Evolutionary conservation across 1,139 yeast species (phyloP).

Genomic region (Suhomyces maxii): DNA sequence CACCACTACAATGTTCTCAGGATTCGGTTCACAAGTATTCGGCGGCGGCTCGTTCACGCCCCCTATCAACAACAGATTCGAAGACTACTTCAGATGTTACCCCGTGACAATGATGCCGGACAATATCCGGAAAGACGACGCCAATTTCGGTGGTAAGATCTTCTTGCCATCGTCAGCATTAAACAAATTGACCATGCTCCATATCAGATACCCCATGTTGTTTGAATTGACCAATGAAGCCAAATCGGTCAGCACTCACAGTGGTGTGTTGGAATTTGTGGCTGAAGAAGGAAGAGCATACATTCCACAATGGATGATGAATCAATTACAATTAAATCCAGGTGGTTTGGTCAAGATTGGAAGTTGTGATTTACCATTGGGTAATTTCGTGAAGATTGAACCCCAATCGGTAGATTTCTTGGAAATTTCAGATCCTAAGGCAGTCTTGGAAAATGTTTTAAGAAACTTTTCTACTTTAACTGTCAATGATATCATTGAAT

Average conservation of each 20-base stretch:
- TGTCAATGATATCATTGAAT: slow-evolving; percentile 80
- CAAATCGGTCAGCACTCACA: slow-evolving; percentile 61
- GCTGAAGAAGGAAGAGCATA: slow-evolving; percentile 98
- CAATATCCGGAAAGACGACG: slow-evolving; percentile 68
- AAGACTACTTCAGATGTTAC: slow-evolving; percentile 88
- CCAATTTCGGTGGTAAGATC: slow-evolving; percentile 96
- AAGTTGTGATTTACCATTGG: slow-evolving; percentile 79
- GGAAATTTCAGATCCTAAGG: slow-evolving; percentile 94
- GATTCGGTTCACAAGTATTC: slow-evolving; percentile 44
- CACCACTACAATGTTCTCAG: slow-evolving; percentile 37
- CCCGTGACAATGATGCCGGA: slow-evolving; percentile 94
- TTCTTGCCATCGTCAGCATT: slow-evolving; percentile 92
- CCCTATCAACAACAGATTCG: slow-evolving; percentile 44
- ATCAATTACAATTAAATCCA: slow-evolving; percentile 66
- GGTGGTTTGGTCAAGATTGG: slow-evolving; percentile 78
- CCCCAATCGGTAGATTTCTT: slow-evolving; percentile 93
- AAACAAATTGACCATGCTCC: slow-evolving; percentile 78
- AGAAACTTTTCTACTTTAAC: slow-evolving; percentile 88
- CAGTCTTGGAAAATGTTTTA: slow-evolving; percentile 89
- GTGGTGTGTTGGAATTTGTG: slow-evolving; percentile 93
- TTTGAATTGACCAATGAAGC: slow-evolving; percentile 77
- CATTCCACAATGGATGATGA: slow-evolving; percentile 97
- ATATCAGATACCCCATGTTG: slow-evolving; percentile 94
- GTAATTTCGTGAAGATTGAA: slow-evolving; percentile 86
- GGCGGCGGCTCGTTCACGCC: slow-evolving; percentile 37